These are phyloP conservation scores for Yamadazyma dushanensis DNA, from an alignment of 1,139 yeast species.

Conservation along the genomic window DNA sequence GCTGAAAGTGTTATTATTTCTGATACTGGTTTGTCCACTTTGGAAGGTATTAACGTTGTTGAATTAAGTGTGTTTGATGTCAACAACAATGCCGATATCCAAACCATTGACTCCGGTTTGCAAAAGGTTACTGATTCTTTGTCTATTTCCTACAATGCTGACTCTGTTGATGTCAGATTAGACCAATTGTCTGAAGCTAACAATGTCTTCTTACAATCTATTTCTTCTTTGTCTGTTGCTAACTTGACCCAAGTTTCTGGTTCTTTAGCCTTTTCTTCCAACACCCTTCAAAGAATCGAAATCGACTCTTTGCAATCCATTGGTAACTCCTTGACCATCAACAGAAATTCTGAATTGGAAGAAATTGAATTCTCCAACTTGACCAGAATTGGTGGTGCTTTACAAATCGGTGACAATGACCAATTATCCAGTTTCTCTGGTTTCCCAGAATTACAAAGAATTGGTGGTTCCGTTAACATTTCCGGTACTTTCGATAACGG, in stretches of 20 bases:
- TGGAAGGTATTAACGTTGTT: conserved; percentile 79
- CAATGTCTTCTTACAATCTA: conserved; percentile 79
- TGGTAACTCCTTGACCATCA: conserved; percentile 81
- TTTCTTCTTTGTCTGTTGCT: conserved; percentile 68
- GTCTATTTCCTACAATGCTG: conserved; percentile 83
- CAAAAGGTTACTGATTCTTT: conserved; percentile 71
- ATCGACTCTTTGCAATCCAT: conserved; percentile 57
- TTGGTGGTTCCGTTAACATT: conserved; percentile 86
- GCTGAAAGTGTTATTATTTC: conserved; percentile 75
- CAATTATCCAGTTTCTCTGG: conserved; percentile 64
- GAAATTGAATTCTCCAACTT: conserved; percentile 70
- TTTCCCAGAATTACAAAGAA: conserved; percentile 68
- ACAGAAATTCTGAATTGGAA: conserved; percentile 70
- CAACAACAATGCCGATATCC: conserved; percentile 77
- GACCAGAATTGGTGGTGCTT: conserved; percentile 80
- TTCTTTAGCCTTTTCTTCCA: conserved; percentile 75
- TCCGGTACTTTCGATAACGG: conserved; percentile 81
- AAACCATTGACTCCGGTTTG: conserved; percentile 69
- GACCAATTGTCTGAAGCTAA: conserved; percentile 78
- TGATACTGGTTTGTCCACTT: conserved; percentile 79
- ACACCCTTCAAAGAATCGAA: conserved; percentile 56
- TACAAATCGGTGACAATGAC: conserved; percentile 82
- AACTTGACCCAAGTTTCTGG: conserved; percentile 72
- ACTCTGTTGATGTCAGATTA: conserved; percentile 65
- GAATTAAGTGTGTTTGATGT: conserved; percentile 75